Evolutionary conservation across 495 filamentous ascomycete genomes (phyloP), one percentile per base, ranked within the genome.

Genomic region (Neurospora pannonica): DNA sequence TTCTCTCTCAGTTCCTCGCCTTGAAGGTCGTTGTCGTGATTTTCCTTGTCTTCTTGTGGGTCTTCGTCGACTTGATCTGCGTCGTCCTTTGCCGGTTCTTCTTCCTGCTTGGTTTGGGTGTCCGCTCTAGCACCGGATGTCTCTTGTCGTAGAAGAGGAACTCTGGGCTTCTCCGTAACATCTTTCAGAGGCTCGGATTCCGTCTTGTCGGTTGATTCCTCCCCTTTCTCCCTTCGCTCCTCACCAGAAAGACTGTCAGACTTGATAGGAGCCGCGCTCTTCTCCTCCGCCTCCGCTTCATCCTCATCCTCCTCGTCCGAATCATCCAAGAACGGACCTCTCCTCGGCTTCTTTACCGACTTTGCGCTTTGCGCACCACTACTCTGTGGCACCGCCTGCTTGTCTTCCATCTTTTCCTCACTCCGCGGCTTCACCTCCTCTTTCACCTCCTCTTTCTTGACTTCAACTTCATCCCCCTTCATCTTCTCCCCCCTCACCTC

Each of bases 1-100:
- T 88, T 84, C 79, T 90, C 90, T 13, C 87, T 76, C 73, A 84
- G 88, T 79, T 92, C 90, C 75, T 92, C 91, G 11, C 90, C 91
- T 71, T 87, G 85, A 42, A 84, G 84, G 42, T 88, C 87, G 69
- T 87, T 85, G 54, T 81, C 46, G 1, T 37, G 37, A 17, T 75
- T 67, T 19, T 31, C 24, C 24, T 67, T 67, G 15, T 67, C 84
- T 43, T 77, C 77, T 2, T 83, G 83, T 28, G 86, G 82, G 43
- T 78, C 82, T 70, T 82, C 86, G 79, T 85, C 85, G 73, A 86
- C 82, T 34, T 86, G 84, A 19, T 91, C 91, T 75, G 91, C 83
- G 78, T 91, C 91, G 75, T 91, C 90, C 83, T 37, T 39, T n/a
- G 15, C 24, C 19, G 74, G 71, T 7, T 79, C 82, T 79, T 90